phyloP scores from a whole-genome alignment of 805 yeast species.

The Candida krabiensis region DNA sequence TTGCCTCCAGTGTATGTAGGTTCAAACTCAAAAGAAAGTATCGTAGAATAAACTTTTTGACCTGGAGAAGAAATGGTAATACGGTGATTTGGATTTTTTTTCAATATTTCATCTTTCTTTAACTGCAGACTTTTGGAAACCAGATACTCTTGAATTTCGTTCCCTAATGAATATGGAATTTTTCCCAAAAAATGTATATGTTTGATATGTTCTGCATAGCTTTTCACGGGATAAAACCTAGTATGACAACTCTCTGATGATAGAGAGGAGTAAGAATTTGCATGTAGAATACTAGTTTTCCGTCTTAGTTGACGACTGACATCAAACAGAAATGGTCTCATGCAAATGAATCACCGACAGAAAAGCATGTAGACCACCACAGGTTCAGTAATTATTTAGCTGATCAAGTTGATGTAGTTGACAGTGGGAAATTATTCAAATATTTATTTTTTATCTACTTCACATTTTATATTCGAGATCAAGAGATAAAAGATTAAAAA shows the following conservation, averaged over 20 bases:
- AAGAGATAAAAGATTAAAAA: no score
- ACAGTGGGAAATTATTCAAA: no score
- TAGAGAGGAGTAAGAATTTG: no score
- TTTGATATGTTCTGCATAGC: conserved; percentile 36
- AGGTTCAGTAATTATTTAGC: no score
- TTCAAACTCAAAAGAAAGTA: conserved; percentile 80
- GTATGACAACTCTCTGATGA: conserved; percentile 9
- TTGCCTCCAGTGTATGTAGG: conserved; percentile 93
- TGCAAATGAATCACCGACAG: no score
- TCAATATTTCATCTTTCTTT: conserved; percentile 36
- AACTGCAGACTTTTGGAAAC: conserved; percentile 57
- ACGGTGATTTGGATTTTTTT: conserved; percentile 16
- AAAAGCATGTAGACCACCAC: no score
- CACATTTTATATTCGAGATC: no score
- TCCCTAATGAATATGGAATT: conserved; percentile 48
- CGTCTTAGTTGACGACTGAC: no score
- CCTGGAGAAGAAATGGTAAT: conserved; percentile 6
- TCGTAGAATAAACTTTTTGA: conserved; percentile 59
- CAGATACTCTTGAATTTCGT: conserved; percentile 54
- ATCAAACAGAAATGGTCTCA: no score
- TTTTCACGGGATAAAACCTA: conserved; percentile 13
- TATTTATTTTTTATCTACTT: no score
- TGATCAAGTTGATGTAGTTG: no score
- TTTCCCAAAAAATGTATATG: conserved; percentile 44
- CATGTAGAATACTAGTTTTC: no score